Base-by-base conservation (phyloP, 148 eudicot genomes). In the Pharnaceum exiguum region DNA sequence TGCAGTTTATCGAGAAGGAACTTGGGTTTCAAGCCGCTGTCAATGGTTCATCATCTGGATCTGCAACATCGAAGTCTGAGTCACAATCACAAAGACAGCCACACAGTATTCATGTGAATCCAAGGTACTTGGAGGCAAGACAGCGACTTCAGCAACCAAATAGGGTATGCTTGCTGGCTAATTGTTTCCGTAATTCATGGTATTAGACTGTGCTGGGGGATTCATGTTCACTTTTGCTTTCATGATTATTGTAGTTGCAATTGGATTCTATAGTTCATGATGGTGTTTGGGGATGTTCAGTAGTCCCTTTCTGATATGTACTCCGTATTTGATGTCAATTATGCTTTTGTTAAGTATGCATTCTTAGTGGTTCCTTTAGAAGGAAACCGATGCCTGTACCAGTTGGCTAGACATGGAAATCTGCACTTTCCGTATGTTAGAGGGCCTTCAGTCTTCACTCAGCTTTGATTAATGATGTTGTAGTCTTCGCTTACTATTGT, bases 71-170 rank as follows among this genome's bases (percentile, higher is more conserved):
- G 44, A 83, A 82, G 77, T 60, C 80, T 51, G 95, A 85, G 29
- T 66, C 95, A 52, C 82, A 81, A 67, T 45, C 83, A 62, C 95
- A 72, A 42, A 83, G 82, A 30, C 95, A 79, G 55, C 76, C 87
- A 46, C 81, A 78, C 37, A 82, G 96, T 71, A 94, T 94, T 66
- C 99, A 94, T 68, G 93, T 89, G 22, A 94, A 94, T 71, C 99
- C 96, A 10, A 84, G 86, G 72, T 94, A 94, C 70, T 80, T 94
- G 66, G 95, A 86, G 77, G 95, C 87, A 31, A 89, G 96, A 71
- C 91, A 83, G 63, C 82, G 83, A 24, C 85, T 89, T 53, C 89
- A 85, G 71, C 99, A 86, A 71, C 71, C 96, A 46, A 77, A 54
- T 76, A 84, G 71, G 83, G 99, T 94, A 68, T 68, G 64, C 36